A percentile compares a stretch with the other conserved stretches of the same genome.
These are phyloP conservation scores for Agarophyton chilense DNA, from an alignment of 23 red algal species.

Conservation along the genomic window DNA sequence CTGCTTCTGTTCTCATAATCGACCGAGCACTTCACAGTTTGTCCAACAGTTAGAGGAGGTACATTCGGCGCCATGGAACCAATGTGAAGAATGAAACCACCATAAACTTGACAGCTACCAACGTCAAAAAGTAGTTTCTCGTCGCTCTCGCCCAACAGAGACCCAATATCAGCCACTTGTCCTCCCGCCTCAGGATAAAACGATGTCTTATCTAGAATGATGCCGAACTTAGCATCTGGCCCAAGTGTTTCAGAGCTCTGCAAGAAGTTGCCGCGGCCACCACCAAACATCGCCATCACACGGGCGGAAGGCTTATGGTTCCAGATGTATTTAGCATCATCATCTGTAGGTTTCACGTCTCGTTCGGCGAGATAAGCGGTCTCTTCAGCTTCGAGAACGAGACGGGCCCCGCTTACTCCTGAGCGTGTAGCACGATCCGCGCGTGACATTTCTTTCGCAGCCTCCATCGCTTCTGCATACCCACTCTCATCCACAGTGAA, in stretches of 20 bases:
- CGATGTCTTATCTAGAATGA: slow-evolving; percentile 82
- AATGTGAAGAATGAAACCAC: slow-evolving; percentile 91
- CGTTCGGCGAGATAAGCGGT: slow-evolving; percentile 48
- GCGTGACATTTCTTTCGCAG: slow-evolving; percentile 77
- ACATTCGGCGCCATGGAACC: slow-evolving; percentile 57
- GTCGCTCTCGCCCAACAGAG: slow-evolving; percentile 19
- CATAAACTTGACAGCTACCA: slow-evolving; percentile 74
- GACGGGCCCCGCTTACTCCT: slow-evolving; percentile 41
- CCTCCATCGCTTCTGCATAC: slow-evolving; percentile 74
- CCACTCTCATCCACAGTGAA: slow-evolving; percentile 87
- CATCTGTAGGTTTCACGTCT: slow-evolving; percentile 64
- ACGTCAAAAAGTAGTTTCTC: slow-evolving; percentile 75
- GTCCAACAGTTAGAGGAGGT: slow-evolving; percentile 55
- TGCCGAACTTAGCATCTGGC: slow-evolving; percentile 42
- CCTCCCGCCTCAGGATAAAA: slow-evolving; percentile 98
- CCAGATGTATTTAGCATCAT: slow-evolving; percentile 85
- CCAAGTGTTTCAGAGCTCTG: slow-evolving; percentile 17
- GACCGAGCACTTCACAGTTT: slow-evolving; percentile 64
- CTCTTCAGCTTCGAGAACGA: slow-evolving; percentile 92
- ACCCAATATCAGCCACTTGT: slow-evolving; percentile 94
- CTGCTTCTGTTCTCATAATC: slow-evolving; percentile 83
- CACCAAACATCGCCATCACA: slow-evolving; percentile 86
- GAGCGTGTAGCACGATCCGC: slow-evolving; percentile 66
- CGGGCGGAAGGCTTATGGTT: slow-evolving; percentile 45
- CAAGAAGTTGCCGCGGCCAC: slow-evolving; percentile 57